Conservation (phyloP, 2,329 filamentous ascomycete genomes). For the Myriosclerotinia curreyana region DNA sequence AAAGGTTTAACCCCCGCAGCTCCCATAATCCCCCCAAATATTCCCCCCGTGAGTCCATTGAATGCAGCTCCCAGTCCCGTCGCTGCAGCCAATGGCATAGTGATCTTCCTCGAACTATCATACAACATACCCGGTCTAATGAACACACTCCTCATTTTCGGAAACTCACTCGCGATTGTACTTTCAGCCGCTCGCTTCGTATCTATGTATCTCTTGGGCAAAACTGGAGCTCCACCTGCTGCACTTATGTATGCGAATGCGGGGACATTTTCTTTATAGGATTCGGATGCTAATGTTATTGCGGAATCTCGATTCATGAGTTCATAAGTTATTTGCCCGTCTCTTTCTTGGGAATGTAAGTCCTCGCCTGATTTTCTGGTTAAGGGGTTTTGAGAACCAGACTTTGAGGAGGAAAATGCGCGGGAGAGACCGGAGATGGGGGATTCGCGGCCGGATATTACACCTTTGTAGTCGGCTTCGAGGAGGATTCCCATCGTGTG, state of each 20-base stretch:
- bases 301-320: conserved; percentile 94
- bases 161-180: conserved; percentile 69
- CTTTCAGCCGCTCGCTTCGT: conserved; percentile 91
- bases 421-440: conserved; percentile 73
- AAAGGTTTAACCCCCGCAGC: conserved; percentile 81
- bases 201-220: conserved; percentile 80
- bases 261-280: conserved; percentile 59
- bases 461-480: conserved; percentile 96
- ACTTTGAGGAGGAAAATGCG: conserved; percentile 69
- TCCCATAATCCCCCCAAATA: conserved; percentile 74
- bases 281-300: conserved; percentile 76
- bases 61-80: conserved; percentile 72
- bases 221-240: conserved; percentile 76
- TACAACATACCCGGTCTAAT: conserved; percentile 86
- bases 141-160: conserved; percentile 74
- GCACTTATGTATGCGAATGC: conserved; percentile 89
- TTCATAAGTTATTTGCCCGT: conserved; percentile 87
- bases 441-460: conserved; percentile 78
- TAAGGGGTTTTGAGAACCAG: conserved; percentile 67
- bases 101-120: conserved; percentile 76
- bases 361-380: conserved; percentile 57
- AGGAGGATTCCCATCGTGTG: conserved; percentile 95
- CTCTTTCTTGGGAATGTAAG: conserved; percentile 62
- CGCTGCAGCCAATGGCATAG: conserved; percentile 77
- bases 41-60: conserved; percentile 73